Evolutionary conservation across 345 rosid species (phyloP).

Genomic region (Capsella bursapastoris): DNA sequence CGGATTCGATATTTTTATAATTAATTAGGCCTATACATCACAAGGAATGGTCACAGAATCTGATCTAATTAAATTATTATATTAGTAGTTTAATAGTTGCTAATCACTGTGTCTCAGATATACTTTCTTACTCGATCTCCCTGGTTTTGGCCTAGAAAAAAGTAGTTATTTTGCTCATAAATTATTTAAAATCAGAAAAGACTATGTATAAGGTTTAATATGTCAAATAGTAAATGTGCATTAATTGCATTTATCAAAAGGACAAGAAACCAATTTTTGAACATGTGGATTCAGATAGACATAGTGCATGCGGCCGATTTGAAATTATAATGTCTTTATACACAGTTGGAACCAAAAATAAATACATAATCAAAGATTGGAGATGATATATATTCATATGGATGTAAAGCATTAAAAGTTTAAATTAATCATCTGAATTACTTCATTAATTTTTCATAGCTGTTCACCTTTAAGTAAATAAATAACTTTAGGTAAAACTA

Average conservation of each 20-base stretch:
- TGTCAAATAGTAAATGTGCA: neutral
- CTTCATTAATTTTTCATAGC: no score
- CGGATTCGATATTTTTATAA: neutral
- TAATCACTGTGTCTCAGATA: slow-evolving; percentile 3
- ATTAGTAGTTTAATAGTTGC: neutral
- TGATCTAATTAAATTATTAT: neutral
- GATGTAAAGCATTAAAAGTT: no score
- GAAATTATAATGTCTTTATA: neutral
- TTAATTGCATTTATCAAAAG: neutral
- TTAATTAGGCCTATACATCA: neutral
- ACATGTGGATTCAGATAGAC: neutral
- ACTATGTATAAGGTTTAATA: neutral
- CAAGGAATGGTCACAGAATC: neutral
- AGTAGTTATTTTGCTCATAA: slow-evolving; percentile 27
- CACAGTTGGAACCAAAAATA: neutral
- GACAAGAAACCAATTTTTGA: neutral
- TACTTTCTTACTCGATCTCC: neutral
- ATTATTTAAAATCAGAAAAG: neutral
- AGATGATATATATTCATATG: no score
- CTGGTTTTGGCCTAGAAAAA: slow-evolving; percentile 22
- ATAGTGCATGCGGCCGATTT: no score
- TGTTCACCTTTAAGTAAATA: no score
- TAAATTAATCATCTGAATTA: no score
- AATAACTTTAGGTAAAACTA: neutral
- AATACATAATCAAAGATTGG: no score